These are phyloP conservation scores for Cymbopogon citratus DNA, from an alignment of 176 grass and related monocot species.

Conservation along the genomic window DNA sequence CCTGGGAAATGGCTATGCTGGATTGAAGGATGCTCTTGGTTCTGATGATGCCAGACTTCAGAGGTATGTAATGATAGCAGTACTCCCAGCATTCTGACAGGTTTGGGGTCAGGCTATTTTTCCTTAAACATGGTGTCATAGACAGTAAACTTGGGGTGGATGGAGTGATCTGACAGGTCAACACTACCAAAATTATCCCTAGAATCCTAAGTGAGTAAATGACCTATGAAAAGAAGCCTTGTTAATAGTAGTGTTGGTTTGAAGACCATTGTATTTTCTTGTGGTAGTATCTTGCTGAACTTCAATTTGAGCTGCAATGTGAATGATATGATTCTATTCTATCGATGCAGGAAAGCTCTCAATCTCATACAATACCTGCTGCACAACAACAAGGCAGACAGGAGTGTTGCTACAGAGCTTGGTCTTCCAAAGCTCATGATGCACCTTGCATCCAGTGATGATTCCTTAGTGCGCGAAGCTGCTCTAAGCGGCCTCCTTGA, in stretches of 20 bases:
- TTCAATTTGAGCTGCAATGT: background rate
- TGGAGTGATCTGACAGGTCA: background rate
- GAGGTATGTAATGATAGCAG: conserved; percentile 33
- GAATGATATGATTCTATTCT: background rate
- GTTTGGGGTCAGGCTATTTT: background rate
- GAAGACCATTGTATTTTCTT: background rate
- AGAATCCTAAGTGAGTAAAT: background rate
- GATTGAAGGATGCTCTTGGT: conserved; percentile 69
- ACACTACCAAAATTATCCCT: background rate
- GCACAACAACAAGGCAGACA: conserved; percentile 56
- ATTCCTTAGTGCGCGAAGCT: conserved; percentile 59
- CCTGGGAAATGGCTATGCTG: conserved; percentile 85
- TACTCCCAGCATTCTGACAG: background rate
- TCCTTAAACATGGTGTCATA: background rate
- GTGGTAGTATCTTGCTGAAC: background rate
- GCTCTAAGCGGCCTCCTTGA: conserved; percentile 60
- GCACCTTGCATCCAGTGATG: conserved; percentile 60
- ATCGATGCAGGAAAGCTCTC: conserved; percentile 70
- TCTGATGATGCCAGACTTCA: conserved; percentile 81
- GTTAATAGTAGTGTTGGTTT: background rate
- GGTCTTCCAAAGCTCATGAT: conserved; percentile 63
- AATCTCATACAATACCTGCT: conserved; percentile 58
- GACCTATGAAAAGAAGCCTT: background rate
- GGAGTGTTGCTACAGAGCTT: conserved; percentile 40
- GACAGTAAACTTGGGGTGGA: background rate